Base-by-base conservation (phyloP, 805 yeast species). In the Saccharomyces paradoxus region DNA sequence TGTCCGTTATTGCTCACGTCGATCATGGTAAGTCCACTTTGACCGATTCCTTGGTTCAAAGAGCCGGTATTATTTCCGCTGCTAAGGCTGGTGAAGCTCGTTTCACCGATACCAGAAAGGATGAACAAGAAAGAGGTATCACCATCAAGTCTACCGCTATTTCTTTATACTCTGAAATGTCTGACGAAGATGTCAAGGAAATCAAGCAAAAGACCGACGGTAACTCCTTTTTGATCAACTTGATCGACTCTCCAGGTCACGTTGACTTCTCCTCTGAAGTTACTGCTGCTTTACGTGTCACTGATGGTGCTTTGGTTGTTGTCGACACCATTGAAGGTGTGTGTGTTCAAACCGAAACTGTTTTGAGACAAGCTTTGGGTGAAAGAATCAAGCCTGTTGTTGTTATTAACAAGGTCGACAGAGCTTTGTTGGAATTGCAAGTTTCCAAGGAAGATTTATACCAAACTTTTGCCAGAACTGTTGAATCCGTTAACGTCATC, bases 161-260 rank as follows among this genome's bases (percentile, higher is more conserved):
- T 72, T 92, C 98, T 66, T 84, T 92, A 75, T 92, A 78, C 83
- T 83, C 97, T 69, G 86, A 87, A 76, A 83, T 90, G 86, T 69
- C 72, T 55, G 84, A 81, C 63, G 87, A 86, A 77, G 89, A 84
- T 69, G 90, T 89, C 78, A 82, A 86, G 79, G 86, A 81, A 70
- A 92, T 94, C 81, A 81, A 84, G 77, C 98, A 94, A 82, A 70
- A 70, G 62, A 85, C 94, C 63, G 86, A 75, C 22, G 98, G 98
- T 78, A 87, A 81, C 86, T 84, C 86, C 76, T 92, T 92, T 86
- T 87, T 92, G 81, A 85, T 92, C 69, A 92, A 92, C 89, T 84
- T 92, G 85, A 92, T 92, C 71, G 99, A 92, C 79, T 94, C 99
- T 69, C 99, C 99, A 80, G 99, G 99, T 88, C 99, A 92, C 97